These are phyloP conservation scores for Ascochyta koolunga DNA, from an alignment of 2,329 filamentous ascomycete species.

Conservation along the genomic window DNA sequence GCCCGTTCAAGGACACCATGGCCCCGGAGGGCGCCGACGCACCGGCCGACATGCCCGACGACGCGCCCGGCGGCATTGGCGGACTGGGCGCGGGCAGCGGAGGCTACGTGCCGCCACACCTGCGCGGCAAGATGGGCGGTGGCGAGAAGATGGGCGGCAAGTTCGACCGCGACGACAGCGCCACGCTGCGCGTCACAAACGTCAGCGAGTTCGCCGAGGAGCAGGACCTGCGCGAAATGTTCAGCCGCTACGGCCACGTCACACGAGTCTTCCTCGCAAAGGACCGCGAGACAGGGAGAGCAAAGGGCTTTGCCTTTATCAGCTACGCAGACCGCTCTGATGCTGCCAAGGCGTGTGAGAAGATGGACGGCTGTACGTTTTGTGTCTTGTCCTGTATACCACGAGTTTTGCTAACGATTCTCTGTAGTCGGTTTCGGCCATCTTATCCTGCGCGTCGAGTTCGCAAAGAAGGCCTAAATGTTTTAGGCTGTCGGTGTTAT, in stretches of 20 bases:
- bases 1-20: conserved; percentile 99
- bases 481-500: no score
- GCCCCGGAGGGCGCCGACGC: conserved; percentile 69
- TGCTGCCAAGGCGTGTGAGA: conserved; percentile 89
- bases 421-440: conserved; percentile 73
- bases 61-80: conserved; percentile 56
- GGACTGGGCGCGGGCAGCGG: conserved; percentile 70
- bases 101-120: conserved; percentile 92
- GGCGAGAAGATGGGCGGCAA: conserved; percentile 91
- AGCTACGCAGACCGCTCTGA: conserved; percentile 90
- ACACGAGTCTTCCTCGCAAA: conserved; percentile 98
- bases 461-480: conserved; percentile 68
- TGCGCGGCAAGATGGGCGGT: conserved; percentile 76
- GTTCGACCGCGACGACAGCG: conserved; percentile 95
- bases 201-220: conserved; percentile 98
- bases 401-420: conserved; percentile 22
- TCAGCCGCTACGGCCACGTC: conserved; percentile 95
- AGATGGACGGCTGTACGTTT: conserved; percentile 88
- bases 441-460: conserved; percentile 84
- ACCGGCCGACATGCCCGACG: conserved; percentile 55
- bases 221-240: conserved; percentile 93
- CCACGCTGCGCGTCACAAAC: conserved; percentile 96
- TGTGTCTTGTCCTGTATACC: neutral
- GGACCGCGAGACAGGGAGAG: conserved; percentile 92
- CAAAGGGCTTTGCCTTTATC: conserved; percentile 99